These are phyloP conservation scores for Moelleriella libera DNA, from an alignment of 2,329 filamentous ascomycete genomes.

Conservation along the genomic window DNA sequence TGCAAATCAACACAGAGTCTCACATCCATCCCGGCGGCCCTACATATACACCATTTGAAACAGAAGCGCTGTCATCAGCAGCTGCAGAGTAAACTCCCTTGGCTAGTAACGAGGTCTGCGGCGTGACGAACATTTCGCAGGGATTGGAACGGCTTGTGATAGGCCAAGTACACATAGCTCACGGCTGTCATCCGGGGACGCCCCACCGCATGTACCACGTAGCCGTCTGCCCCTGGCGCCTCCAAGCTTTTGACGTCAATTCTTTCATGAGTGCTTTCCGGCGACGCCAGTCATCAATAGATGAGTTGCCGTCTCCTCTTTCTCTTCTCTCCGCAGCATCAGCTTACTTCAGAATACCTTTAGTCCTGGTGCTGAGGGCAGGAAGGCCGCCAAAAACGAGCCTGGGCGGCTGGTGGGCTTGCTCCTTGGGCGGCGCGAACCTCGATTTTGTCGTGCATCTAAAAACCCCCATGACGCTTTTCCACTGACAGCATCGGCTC, in stretches of 20 bases:
- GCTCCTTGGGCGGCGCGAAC: slow-evolving; percentile 2
- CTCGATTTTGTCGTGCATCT: not conserved
- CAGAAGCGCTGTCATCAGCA: too few relatives aligned
- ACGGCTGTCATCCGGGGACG: not conserved
- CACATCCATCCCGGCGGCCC: too few relatives aligned
- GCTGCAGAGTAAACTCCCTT: too few relatives aligned
- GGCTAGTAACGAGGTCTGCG: too few relatives aligned
- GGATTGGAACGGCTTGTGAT: not conserved
- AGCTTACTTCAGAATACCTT: too few relatives aligned
- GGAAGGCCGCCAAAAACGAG: not conserved
- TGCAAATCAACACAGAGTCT: too few relatives aligned
- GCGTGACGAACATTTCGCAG: too few relatives aligned
- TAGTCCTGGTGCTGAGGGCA: too few relatives aligned
- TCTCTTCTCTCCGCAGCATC: not conserved
- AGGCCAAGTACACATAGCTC: not conserved
- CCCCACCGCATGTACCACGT: slow-evolving; percentile 4
- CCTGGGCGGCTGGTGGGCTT: not conserved
- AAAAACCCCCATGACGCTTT: slow-evolving; percentile 1
- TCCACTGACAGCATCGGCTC: slow-evolving; percentile 5
- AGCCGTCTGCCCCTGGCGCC: slow-evolving; percentile 1
- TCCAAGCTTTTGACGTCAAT: not conserved
- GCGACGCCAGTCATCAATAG: not conserved
- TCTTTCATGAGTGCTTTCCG: not conserved
- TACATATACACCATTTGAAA: too few relatives aligned
- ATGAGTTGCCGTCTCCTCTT: not conserved